A percentile compares a stretch with the other conserved stretches of the same genome.
These are phyloP conservation scores for Laetiporus sulphureus DNA, from an alignment of 1,284 basidiomycete genomes.

Conservation along the genomic window DNA sequence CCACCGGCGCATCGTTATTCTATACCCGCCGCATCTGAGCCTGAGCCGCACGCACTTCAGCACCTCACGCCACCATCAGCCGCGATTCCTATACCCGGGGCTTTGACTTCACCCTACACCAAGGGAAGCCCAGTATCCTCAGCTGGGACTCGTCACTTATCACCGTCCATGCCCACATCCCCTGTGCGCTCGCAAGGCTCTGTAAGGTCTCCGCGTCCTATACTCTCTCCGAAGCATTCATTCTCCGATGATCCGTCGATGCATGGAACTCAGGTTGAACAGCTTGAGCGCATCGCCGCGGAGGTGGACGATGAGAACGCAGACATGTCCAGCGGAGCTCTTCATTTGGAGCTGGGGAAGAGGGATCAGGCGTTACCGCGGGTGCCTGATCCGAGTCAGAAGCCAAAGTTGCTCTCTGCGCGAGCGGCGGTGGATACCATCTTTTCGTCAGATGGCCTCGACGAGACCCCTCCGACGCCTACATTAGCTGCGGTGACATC, in stretches of 20 bases:
- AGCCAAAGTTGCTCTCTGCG: constrained; percentile 10
- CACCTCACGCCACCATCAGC: constrained; percentile 6
- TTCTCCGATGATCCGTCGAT: constrained; percentile 34
- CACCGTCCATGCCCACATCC: constrained; percentile 12
- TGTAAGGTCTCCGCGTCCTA: constrained; percentile 53
- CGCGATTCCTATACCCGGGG: neutral
- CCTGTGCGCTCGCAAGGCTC: constrained; percentile 22
- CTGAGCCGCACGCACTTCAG: constrained; percentile 4
- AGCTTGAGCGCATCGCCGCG: constrained; percentile 63
- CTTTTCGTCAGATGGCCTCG: constrained; percentile 16
- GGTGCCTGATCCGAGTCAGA: constrained; percentile 36
- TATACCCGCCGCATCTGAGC: constrained; percentile 14
- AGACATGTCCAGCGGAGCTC: constrained; percentile 15
- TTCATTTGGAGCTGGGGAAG: constrained; percentile 5
- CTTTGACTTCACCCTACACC: neutral
- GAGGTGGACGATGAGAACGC: constrained; percentile 30
- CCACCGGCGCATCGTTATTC: constrained; percentile 39
- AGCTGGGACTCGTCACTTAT: constrained; percentile 8
- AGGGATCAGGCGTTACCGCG: constrained; percentile 54
- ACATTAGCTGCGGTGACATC: constrained; percentile 42
- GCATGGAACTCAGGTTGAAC: constrained; percentile 42
- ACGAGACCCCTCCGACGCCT: constrained; percentile 41
- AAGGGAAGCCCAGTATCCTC: constrained; percentile 13
- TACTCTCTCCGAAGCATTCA: constrained; percentile 51
- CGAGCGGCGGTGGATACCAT: constrained; percentile 27